A percentile compares a stretch with the other conserved stretches of the same genome.
phyloP scores from a whole-genome alignment of 139 green algal species.

The Asterochloris erici region DNA sequence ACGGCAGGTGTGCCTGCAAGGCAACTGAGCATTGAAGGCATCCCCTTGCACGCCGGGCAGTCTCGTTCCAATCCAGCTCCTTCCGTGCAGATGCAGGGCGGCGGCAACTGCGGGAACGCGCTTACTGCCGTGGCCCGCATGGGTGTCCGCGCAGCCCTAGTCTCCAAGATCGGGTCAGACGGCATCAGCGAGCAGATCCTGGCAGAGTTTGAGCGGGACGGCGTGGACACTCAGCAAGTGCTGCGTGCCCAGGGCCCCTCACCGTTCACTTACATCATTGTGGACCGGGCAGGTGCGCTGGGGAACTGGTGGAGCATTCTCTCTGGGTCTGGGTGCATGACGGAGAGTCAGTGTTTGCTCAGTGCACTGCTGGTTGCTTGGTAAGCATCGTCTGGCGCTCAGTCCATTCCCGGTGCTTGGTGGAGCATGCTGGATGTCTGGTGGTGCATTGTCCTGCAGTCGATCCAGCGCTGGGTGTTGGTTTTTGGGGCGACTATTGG shows the following conservation, averaged over 20 bases:
- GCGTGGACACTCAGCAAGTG: conserved; percentile 65
- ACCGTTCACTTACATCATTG: conserved; percentile 98
- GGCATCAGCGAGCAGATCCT: conserved; percentile 77
- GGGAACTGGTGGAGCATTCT: neutral
- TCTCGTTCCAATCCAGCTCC: neutral
- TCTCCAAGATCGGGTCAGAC: conserved; percentile 88
- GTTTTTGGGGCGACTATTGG: no score
- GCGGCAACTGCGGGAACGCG: conserved; percentile 93
- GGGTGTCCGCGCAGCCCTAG: conserved; percentile 62
- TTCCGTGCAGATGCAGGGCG: conserved; percentile 69
- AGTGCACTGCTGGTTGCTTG: neutral
- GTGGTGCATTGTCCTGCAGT: neutral
- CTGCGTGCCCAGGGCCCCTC: conserved; percentile 59
- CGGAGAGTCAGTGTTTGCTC: neutral
- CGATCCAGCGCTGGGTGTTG: neutral
- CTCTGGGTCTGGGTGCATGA: neutral
- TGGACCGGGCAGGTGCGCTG: conserved; percentile 69
- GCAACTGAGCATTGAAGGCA: neutral
- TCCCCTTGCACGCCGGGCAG: neutral
- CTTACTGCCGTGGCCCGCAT: conserved; percentile 87
- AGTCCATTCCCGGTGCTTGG: neutral
- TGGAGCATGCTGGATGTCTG: neutral
- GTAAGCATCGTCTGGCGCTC: neutral
- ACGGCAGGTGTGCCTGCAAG: neutral
- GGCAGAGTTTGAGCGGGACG: conserved; percentile 82